Conservation (phyloP, 306 rosid genomes). For the Crotalaria pallida region DNA sequence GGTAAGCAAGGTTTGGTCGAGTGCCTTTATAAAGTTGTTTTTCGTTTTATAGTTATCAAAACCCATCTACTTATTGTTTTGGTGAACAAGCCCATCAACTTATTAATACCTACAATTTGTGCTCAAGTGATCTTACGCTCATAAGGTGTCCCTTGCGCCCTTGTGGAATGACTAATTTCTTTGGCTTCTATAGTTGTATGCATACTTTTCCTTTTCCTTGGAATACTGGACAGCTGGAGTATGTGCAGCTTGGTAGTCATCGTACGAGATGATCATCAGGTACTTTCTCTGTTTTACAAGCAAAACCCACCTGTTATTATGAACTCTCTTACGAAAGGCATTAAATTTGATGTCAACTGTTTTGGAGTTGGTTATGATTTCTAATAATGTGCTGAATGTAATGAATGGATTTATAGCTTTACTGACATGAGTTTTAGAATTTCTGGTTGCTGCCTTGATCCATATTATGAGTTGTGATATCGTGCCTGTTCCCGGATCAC, state of each 20-base stretch:
- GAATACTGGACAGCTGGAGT: slow-evolving; percentile 38
- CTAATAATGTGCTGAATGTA: neutral
- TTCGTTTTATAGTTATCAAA: neutral
- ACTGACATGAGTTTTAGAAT: neutral
- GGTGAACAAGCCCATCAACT: no score
- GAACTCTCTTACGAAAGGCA: neutral
- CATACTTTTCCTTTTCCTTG: neutral
- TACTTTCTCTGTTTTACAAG: slow-evolving; percentile 21
- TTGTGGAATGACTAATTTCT: neutral
- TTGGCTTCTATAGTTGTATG: neutral
- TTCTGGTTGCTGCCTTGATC: neutral
- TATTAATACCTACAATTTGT: neutral
- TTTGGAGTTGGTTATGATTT: neutral
- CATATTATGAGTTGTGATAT: neutral
- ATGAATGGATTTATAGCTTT: slow-evolving; percentile 6
- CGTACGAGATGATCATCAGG: slow-evolving; percentile 68
- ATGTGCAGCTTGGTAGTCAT: slow-evolving; percentile 59
- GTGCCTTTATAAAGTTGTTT: neutral
- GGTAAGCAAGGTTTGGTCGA: neutral
- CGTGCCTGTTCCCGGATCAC: neutral
- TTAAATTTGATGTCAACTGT: neutral
- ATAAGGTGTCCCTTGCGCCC: neutral
- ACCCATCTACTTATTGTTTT: neutral
- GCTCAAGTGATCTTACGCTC: slow-evolving; percentile 10
- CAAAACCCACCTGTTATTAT: neutral